Conservation (phyloP, 2,329 filamentous ascomycete genomes). For the Pseudogymnoascus sp. region DNA sequence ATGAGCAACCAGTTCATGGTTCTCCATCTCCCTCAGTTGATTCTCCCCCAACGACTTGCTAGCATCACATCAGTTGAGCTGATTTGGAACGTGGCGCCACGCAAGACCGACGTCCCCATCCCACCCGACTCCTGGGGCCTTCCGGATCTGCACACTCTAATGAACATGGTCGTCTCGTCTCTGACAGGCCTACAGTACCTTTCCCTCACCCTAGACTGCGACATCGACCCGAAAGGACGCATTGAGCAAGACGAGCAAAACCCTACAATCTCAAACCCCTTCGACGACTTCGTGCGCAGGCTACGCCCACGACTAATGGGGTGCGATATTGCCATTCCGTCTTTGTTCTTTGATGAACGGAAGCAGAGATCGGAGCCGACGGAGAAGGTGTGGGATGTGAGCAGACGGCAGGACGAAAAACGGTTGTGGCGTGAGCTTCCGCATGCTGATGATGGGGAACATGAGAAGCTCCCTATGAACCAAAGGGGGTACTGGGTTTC, state of each 20-base stretch:
- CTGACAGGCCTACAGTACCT: background rate
- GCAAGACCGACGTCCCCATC: background rate
- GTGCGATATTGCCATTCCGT: background rate
- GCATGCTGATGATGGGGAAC: background rate
- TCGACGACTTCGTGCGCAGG: background rate
- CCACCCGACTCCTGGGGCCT: background rate
- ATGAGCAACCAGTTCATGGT: background rate
- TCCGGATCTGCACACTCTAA: background rate
- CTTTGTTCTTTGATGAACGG: background rate
- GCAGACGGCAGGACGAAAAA: background rate
- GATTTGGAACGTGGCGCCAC: background rate
- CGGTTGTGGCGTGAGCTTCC: background rate
- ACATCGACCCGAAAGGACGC: background rate
- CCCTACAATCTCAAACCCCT: background rate
- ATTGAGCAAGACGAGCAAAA: background rate
- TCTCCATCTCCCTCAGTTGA: background rate
- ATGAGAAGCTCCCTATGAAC: background rate
- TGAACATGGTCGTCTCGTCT: background rate
- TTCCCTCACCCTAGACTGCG: background rate
- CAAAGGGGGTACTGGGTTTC: background rate
- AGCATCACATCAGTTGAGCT: background rate
- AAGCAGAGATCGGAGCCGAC: background rate
- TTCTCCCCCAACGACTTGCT: background rate
- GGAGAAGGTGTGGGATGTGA: background rate
- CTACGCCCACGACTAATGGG: background rate